These are phyloP conservation scores for Berberis thunbergii DNA, from an alignment of 164 flowering plant species.

Conservation along the genomic window DNA sequence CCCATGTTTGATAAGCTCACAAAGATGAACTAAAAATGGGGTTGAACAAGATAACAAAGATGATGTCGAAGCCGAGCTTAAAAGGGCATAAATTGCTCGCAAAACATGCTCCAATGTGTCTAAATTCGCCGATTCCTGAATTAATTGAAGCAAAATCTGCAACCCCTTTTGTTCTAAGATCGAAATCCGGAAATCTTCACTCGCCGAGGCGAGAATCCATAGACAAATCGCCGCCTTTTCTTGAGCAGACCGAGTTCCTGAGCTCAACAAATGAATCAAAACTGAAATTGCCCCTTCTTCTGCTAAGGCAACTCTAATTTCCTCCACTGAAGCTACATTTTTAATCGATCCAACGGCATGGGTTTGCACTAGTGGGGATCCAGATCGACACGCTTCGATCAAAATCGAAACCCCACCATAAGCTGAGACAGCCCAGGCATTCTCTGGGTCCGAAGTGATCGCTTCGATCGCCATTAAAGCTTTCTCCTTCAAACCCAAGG, in stretches of 20 bases:
- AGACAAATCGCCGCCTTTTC: slow-evolving; percentile 47
- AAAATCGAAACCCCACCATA: slow-evolving; percentile 43
- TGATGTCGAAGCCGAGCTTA: slow-evolving; percentile 19
- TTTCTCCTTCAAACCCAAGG: slow-evolving; percentile 36
- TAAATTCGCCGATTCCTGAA: slow-evolving; percentile 34
- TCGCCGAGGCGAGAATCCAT: slow-evolving; percentile 38
- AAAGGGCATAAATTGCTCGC: slow-evolving; percentile 41
- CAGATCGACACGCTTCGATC: too few species aligned
- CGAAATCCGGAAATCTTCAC: slow-evolving; percentile 31
- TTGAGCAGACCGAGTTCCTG: slow-evolving; percentile 19
- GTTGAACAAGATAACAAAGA: slow-evolving; percentile 36
- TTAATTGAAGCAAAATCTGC: slow-evolving; percentile 21
- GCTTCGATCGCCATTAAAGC: slow-evolving; percentile 58
- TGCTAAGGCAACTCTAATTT: too few species aligned
- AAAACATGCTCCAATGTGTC: slow-evolving; percentile 45
- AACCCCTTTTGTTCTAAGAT: slow-evolving; percentile 44
- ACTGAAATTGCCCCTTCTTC: too few species aligned
- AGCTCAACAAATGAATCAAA: too few species aligned
- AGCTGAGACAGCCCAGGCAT: slow-evolving; percentile 69
- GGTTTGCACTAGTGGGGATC: too few species aligned
- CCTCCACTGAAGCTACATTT: too few species aligned
- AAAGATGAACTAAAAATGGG: slow-evolving; percentile 36
- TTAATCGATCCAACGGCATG: too few species aligned
- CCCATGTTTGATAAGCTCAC: slow-evolving; percentile 48
- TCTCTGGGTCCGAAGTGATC: slow-evolving; percentile 55